phyloP scores from a whole-genome alignment of 2,329 filamentous ascomycete genomes.

The Verticillium klebahnii region DNA sequence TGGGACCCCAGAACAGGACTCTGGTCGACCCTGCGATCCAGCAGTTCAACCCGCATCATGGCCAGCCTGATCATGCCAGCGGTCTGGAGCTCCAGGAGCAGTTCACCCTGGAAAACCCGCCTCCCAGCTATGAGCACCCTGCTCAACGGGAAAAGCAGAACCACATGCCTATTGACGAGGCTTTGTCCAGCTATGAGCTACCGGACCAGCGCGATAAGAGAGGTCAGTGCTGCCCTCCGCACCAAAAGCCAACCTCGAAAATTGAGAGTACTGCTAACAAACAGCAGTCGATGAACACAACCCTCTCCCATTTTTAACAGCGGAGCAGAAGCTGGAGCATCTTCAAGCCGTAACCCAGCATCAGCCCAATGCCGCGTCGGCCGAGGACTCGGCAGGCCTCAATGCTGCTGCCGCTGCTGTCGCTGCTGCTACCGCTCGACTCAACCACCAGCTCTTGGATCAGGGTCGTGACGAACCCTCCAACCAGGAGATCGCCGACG shows the following conservation, averaged over 20 bases:
- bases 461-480: slow-evolving; percentile 1
- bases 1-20: slow-evolving; percentile 3
- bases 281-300: slow-evolving; percentile 10
- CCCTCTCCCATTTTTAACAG: slow-evolving; percentile 28
- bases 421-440: slow-evolving; percentile 50
- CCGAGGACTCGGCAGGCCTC: slow-evolving; percentile 42
- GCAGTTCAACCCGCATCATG: slow-evolving; percentile 8
- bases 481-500: slow-evolving; percentile 10
- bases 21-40: neutral
- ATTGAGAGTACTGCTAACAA: neutral
- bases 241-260: too few species aligned
- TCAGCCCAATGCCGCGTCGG: slow-evolving; percentile 24
- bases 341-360: slow-evolving; percentile 39
- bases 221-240: slow-evolving; percentile 14
- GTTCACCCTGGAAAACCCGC: slow-evolving; percentile 53
- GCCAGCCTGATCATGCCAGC: slow-evolving; percentile 12
- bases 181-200: neutral
- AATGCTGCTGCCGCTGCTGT: slow-evolving; percentile 51
- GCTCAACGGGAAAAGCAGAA: slow-evolving; percentile 16
- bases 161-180: neutral
- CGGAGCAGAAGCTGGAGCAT: slow-evolving; percentile 37
- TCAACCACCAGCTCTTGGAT: slow-evolving; percentile 45
- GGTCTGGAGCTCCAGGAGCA: slow-evolving; percentile 54
- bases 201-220: slow-evolving; percentile 16
- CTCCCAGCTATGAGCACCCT: slow-evolving; percentile 41